Evolutionary conservation across 2,329 filamentous ascomycete species (phyloP), one percentile per base, ranked within the genome.

Genomic region (Pseudogymnoascus sp.): DNA sequence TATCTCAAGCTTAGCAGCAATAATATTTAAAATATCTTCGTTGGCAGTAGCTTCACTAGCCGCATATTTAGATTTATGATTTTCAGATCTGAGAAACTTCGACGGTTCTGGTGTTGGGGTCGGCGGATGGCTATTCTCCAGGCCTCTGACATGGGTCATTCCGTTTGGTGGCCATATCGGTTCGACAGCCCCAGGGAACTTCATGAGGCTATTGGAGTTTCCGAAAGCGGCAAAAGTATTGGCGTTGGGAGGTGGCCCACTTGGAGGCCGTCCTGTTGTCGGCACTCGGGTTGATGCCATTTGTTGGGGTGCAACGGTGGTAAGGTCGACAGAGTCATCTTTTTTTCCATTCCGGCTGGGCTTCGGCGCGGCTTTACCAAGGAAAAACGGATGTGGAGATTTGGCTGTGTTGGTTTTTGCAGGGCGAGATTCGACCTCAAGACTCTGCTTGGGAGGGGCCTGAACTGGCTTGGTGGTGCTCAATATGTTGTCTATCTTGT

Each of bases 81-180:
- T 39, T 40, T 29, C 29, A n/a, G 48, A 33, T 55, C 13, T 55
- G 29, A 18, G 29, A 2, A 55, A 55, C n/a, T 15, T 62, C 25
- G 60, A 60, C 55, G 18, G 58, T 13, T 21, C 18, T 31, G 29
- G 25, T 25, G n/a, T 33, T 45, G 59, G 9, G 7, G 25, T 18
- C 13, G 37, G 39, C 13, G 12, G 27, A 6, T 10, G 6, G 6
- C 58, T 29, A 10, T 45, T 48, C 4, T 40, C 40, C 59, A 63
- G 25, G 27, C 82, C 85, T 61, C 86, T 82, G 42, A 92, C 74
- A 71, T 91, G 88, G 0, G 79, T 74, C 70, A 84, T 84, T 5
- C 79, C 87, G 65, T 80, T 79, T 58, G 83, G 81, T 37, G 90
- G 90, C 87, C 89, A 94, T n/a, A 84, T 78, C 3, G 89, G 82